These are phyloP conservation scores for Cicer bijugum DNA, from an alignment of 306 rosid genomes.

Conservation along the genomic window DNA sequence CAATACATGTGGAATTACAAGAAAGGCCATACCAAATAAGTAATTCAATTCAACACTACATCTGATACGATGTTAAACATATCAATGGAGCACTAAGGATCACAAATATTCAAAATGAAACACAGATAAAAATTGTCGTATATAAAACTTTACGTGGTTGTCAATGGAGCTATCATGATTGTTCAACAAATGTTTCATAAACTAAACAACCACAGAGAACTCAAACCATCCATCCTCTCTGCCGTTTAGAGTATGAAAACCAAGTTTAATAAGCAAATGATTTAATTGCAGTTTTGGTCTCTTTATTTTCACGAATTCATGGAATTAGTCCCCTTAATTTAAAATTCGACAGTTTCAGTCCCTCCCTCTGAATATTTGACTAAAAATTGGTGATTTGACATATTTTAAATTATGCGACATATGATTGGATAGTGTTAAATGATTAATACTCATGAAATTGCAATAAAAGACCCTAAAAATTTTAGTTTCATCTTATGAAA, in stretches of 20 bases:
- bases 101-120: slow-evolving; percentile 29
- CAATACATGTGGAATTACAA: slow-evolving; percentile 17
- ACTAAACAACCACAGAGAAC: background rate
- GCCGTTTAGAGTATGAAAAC: background rate
- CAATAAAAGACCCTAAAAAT: too few species aligned
- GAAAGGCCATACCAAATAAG: slow-evolving; percentile 19
- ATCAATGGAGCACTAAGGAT: slow-evolving; percentile 23
- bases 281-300: too few species aligned
- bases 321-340: too few species aligned
- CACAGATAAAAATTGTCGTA: background rate
- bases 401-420: too few species aligned
- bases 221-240: background rate
- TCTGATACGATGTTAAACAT: slow-evolving; percentile 7
- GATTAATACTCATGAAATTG: too few species aligned
- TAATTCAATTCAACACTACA: background rate
- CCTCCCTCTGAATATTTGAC: too few species aligned
- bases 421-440: too few species aligned
- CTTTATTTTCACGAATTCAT: too few species aligned
- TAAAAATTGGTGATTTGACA: too few species aligned
- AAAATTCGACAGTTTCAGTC: too few species aligned
- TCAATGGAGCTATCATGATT: background rate
- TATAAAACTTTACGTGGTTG: background rate
- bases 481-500: too few species aligned
- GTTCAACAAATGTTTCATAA: background rate
- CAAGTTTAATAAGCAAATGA: background rate